Base-by-base conservation (phyloP, 345 rosid genomes). In the Crucihimalaya himalaica region DNA sequence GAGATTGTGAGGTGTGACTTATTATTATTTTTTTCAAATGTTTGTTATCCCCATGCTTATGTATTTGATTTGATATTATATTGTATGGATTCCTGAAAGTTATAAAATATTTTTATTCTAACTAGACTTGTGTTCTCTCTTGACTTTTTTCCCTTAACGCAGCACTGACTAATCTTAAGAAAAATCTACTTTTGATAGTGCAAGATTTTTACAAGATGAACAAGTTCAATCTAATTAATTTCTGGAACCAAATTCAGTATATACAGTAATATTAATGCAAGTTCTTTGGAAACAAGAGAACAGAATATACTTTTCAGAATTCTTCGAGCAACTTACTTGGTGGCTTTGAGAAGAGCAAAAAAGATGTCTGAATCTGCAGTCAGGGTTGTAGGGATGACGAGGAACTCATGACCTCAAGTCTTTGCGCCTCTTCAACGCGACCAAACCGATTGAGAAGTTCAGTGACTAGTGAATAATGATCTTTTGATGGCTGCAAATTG, bases 401-500 rank as follows among this genome's bases (percentile, higher is more conserved):
- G 27, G 79, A 71, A 28, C 82, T 61, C 86, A 78, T 74, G 19
- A 62, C 25, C 29, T n/a, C 66, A 66, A 81, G 80, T 66, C 82
- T 84, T 15, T 80, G 80, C 10, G 89, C 86, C 37, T 84, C 84
- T 73, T 77, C 82, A 19, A 68, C 32, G 45, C 76, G 79, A 71
- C 80, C 91, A 39, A 52, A 20, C 23, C 78, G 78, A 21, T 67
- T 75, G 31, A 86, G 86, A 62, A 84, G 86, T 70, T 84, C 83
- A 8, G 55, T 74, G 28, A 88, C 64, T 2, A 81, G 31, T 18
- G 82, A 71, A 71, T 74, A 84, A 50, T 80, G 87, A 63, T 81
- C 86, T 57, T 77, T 73, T 6, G 88, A 78, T 58, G 85, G 87
- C 74, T 80, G 72, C 23, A 86, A 31, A 70, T 79, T 80, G 72